Base-by-base conservation (phyloP, 495 filamentous ascomycete species). In the Parachaetomium inaequale region DNA sequence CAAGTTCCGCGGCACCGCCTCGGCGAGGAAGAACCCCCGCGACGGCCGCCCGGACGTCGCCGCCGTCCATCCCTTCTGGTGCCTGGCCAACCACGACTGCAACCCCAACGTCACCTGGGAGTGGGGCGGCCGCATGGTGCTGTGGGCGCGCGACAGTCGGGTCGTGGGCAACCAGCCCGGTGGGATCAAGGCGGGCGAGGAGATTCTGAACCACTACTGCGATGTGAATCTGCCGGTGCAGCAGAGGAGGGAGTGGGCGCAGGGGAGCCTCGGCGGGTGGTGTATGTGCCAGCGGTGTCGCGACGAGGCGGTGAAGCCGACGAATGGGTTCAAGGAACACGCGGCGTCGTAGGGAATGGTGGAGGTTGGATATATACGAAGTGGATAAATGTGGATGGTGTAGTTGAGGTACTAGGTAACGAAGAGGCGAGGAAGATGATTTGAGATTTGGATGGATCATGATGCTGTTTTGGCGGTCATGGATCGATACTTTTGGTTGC, bases 61-160 rank as follows among this genome's bases (percentile, higher is more conserved):
- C 42, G 91, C 91, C 31, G 78, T 82, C 1, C 82, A 82, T 67
- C 78, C 82, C 21, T 75, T 79, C 59, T 84, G 81, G 81, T 81
- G 79, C 49, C 74, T 84, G 40, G 93, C 93, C 15, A 98, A 98
- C 63, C 95, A 98, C 74, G 88, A 88, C 62, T 98, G 94, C 73
- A 85, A 95, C 72, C 94, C 94, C 12, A 96, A 96, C 75, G 91
- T 97, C 50, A 78, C 81, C 1, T 98, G 94, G 94, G 91, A 95
- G 67, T 98, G 93, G 88, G 88, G 88, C 23, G 92, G 90, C 0
- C 86, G 85, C 60, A 95, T 96, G 74, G 84, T 84, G 12, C 88
- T 96, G 57, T 76, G 62, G 73, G 79, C 74, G 47, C 71, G 72
- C 31, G 72, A 79, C 64, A 78, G 67, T 26, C 75, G 76, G 4